These are phyloP conservation scores for Amorphotheca resinae DNA, from an alignment of 495 filamentous ascomycete species.

Conservation along the genomic window DNA sequence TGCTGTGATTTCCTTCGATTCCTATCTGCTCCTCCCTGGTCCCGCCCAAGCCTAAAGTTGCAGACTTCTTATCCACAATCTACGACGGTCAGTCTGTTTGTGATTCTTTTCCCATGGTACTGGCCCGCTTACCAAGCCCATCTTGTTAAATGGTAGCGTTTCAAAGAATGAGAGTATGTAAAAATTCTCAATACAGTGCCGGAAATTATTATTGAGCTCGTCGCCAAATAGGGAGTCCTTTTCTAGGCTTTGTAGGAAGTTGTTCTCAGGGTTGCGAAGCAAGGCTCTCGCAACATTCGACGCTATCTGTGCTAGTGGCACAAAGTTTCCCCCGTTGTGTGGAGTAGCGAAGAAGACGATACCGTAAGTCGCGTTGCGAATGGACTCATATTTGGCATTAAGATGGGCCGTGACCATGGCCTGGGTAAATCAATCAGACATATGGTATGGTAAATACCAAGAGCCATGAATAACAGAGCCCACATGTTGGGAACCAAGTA, in stretches of 20 bases:
- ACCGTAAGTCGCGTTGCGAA: slow-evolving; percentile 69
- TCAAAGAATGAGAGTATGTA: neutral
- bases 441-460: too few relatives aligned
- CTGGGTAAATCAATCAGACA: too few relatives aligned
- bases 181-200: neutral
- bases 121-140: neutral
- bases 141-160: neutral
- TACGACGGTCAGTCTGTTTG: neutral
- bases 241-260: neutral
- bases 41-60: neutral
- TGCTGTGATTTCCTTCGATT: neutral
- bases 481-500: too few relatives aligned
- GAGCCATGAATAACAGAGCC: too few relatives aligned
- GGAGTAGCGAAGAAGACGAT: slow-evolving; percentile 76
- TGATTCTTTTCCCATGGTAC: neutral
- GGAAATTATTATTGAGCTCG: neutral
- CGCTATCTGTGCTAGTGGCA: slow-evolving; percentile 53
- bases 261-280: neutral
- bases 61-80: neutral
- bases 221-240: neutral
- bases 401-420: too few relatives aligned
- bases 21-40: neutral
- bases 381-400: too few relatives aligned
- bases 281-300: neutral
- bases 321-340: slow-evolving; percentile 64